A percentile compares a stretch with the other conserved stretches of the same genome.
phyloP scores from a whole-genome alignment of 2,329 filamentous ascomycete genomes.

The Xylaria sp. region DNA sequence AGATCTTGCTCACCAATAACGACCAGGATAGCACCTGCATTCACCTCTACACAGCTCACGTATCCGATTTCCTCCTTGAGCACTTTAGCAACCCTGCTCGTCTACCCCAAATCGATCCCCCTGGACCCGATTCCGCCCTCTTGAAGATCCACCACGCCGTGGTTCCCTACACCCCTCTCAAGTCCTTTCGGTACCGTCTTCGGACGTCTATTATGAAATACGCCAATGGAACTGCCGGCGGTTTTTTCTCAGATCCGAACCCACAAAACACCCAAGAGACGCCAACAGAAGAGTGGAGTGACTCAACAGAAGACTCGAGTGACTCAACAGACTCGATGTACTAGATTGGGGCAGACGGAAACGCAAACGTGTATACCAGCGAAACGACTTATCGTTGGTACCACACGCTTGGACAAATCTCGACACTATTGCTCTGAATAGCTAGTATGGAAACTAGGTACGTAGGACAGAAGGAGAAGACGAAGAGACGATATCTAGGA shows the following conservation, averaged over 20 bases:
- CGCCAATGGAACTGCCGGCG: slow-evolving; percentile 3
- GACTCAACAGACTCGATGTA: not conserved
- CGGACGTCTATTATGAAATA: not conserved
- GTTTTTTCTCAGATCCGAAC: not conserved
- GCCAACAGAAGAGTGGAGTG: not conserved
- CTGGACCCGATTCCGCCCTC: not conserved
- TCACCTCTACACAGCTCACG: slow-evolving; percentile 8
- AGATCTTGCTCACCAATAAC: slow-evolving; percentile 4
- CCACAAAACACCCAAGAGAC: not conserved
- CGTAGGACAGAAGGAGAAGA: not conserved
- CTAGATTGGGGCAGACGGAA: no score
- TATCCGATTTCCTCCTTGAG: slow-evolving; percentile 12
- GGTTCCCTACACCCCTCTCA: not conserved
- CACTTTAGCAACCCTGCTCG: not conserved
- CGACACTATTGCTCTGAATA: no score
- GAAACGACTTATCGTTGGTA: no score
- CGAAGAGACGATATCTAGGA: not conserved
- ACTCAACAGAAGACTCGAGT: not conserved
- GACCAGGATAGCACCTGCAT: not conserved
- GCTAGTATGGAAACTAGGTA: not conserved
- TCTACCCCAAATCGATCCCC: not conserved
- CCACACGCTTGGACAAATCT: no score
- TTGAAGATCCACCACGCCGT: slow-evolving; percentile 7
- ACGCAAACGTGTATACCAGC: no score
- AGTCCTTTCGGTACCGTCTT: not conserved